These are phyloP conservation scores for Orbilia javanica DNA, from an alignment of 2,329 filamentous ascomycete species.

Conservation along the genomic window DNA sequence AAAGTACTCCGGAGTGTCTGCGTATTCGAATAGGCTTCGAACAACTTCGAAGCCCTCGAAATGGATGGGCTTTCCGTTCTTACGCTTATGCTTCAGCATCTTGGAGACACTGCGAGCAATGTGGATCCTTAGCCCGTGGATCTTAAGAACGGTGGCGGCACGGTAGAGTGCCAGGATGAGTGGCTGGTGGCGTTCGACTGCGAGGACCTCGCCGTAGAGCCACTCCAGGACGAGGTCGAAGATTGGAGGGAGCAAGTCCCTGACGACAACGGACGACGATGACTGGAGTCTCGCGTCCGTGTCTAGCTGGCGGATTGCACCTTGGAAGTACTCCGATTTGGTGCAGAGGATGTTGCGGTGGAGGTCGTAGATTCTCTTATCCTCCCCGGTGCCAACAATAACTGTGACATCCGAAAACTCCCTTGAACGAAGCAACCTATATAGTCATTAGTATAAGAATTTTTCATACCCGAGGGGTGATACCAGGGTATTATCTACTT, in stretches of 20 bases:
- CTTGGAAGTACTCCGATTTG: slow-evolving; percentile 36
- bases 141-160: slow-evolving; percentile 34
- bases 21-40: slow-evolving; percentile 36
- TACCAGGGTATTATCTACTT: neutral
- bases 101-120: slow-evolving; percentile 36
- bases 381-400: slow-evolving; percentile 20
- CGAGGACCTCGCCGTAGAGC: slow-evolving; percentile 42
- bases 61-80: slow-evolving; percentile 18
- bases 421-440: slow-evolving; percentile 12
- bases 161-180: slow-evolving; percentile 45
- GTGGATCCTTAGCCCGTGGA: slow-evolving; percentile 20
- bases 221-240: slow-evolving; percentile 49
- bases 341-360: slow-evolving; percentile 47
- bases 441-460: neutral
- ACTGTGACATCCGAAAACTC: slow-evolving; percentile 37
- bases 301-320: neutral
- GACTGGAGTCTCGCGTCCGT: neutral
- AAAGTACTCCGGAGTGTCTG: slow-evolving; percentile 5
- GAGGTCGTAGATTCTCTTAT: slow-evolving; percentile 27
- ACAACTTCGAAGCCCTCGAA: slow-evolving; percentile 53
- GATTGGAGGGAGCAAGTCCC: slow-evolving; percentile 44
- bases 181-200: slow-evolving; percentile 41
- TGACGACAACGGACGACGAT: neutral
- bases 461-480: neutral
- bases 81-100: slow-evolving; percentile 44